Percentiles rank a stretch among this genome's conserved stretches.
These are phyloP conservation scores for Inosperma sp. DNA, from an alignment of 768 basidiomycete genomes.

Conservation along the genomic window DNA sequence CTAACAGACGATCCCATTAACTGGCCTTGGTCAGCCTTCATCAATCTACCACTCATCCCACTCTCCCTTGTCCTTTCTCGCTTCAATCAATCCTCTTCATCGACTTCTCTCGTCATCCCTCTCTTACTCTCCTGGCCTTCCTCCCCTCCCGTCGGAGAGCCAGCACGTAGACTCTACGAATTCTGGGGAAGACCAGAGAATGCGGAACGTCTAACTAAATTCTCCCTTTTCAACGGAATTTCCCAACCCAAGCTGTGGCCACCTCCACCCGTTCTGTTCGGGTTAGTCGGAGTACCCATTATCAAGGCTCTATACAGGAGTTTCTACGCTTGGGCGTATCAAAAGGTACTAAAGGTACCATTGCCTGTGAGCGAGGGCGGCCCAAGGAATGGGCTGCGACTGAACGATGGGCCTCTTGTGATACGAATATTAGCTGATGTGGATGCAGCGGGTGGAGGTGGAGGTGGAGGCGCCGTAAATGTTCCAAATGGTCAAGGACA, in stretches of 20 bases:
- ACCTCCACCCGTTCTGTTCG: constrained; percentile 55
- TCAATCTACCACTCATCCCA: constrained; percentile 72
- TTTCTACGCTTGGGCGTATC: constrained; percentile 36
- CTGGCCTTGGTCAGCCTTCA: constrained; percentile 73
- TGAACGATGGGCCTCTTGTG: constrained; percentile 33
- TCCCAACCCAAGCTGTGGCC: constrained; percentile 41
- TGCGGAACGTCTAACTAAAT: constrained; percentile 30
- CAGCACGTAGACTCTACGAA: constrained; percentile 26
- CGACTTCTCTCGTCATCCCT: constrained; percentile 38
- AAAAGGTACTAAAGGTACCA: constrained; percentile 40
- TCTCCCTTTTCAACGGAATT: constrained; percentile 20
- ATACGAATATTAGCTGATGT: constrained; percentile 31
- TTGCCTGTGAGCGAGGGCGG: constrained; percentile 27
- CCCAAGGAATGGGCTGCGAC: constrained; percentile 20
- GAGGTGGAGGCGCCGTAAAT: constrained; percentile 9
- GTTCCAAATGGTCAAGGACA: constrained; percentile 4
- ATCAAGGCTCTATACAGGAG: constrained; percentile 42
- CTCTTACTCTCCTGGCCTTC: constrained; percentile 46
- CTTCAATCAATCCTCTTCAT: constrained; percentile 34
- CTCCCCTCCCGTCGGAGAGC: constrained; percentile 32
- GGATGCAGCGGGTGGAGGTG: constrained; percentile 17
- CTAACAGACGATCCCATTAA: constrained; percentile 63
- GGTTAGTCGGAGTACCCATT: constrained; percentile 48
- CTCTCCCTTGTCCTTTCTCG: constrained; percentile 62
- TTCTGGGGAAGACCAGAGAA: constrained; percentile 34